Evolutionary conservation across 257 asterid genomes (phyloP), one percentile per base, ranked within the genome.

Genomic region (Fraxinus cuspidata): DNA sequence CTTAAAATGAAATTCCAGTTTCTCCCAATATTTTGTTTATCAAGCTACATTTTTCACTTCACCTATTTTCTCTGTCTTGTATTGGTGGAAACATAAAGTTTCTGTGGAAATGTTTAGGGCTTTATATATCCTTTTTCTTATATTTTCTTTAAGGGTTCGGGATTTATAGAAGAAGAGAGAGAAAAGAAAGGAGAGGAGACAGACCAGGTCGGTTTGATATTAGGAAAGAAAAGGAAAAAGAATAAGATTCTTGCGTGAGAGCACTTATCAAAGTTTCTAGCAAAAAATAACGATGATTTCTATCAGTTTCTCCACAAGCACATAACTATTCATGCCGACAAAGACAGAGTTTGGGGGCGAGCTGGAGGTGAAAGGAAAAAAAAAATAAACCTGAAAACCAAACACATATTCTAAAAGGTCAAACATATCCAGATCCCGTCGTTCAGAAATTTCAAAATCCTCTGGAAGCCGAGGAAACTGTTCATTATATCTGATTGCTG

Each of bases 361-460:
- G 40, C 27, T 35, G 44, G 71, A 49, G 18, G 68, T 63, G 38
- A 80, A 66, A 64, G 79, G 70, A 70, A 32, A 70, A 32, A 68
- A 78, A 72, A 70, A 32, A 68, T 77, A 72, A 75, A 94, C 98
- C 98, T 95, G 99, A 82, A 95, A 95, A 80, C 98, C 98, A 80
- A 95, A 95, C 56, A 89, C 96, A 74, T 82, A 91, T 86, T 93
- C 97, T 90, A 95, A 84, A 56, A 95, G 93, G 84, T 95, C 99
- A 86, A 95, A 93, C 99, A 95, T 93, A 84, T 95, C 99, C 90
- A 81, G 47, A 49, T 87, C 80, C 79, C 96, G 88, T 76, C 87
- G 95, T 77, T 92, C 96, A 81, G 90, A 79, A 76, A 85, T 78
- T 81, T 89, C 89, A 89, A 85, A 88, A 85, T 79, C 89, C 71